Conservation (phyloP, 176 grass and related monocot species). For the Calamus simplicifolius region DNA sequence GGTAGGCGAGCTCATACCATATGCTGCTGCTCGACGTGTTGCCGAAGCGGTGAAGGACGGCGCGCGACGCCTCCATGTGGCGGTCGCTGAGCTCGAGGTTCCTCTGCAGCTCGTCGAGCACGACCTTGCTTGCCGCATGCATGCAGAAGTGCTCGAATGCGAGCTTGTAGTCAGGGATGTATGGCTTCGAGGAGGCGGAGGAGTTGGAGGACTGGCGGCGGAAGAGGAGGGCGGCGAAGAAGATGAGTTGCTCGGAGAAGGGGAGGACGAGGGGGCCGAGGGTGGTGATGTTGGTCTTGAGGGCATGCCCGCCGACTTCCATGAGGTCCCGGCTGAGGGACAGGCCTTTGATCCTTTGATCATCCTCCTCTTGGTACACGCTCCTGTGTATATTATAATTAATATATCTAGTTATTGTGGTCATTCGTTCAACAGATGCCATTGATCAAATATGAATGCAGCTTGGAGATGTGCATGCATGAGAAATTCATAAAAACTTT, state of each 20-base stretch:
- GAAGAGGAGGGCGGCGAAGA: slow-evolving; percentile 85
- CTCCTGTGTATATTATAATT: slow-evolving; percentile 18
- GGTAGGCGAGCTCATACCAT: slow-evolving; percentile 95
- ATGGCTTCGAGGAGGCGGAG: slow-evolving; percentile 39
- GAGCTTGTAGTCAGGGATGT: slow-evolving; percentile 97
- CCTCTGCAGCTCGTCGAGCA: slow-evolving; percentile 83
- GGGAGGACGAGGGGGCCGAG: slow-evolving; percentile 83
- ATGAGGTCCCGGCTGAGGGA: slow-evolving; percentile 91
- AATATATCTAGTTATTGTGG: too few species aligned
- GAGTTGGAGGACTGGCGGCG: slow-evolving; percentile 70
- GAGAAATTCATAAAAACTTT: too few species aligned
- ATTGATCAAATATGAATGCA: too few species aligned
- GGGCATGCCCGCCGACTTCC: slow-evolving; percentile 87
- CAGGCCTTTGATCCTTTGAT: slow-evolving; percentile 82
- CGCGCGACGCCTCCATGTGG: slow-evolving; percentile 84
- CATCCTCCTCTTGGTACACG: slow-evolving; percentile 98
- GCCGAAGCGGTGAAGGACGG: slow-evolving; percentile 87
- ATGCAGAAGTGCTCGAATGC: slow-evolving; percentile 99
- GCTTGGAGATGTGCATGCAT: too few species aligned
- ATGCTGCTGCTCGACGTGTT: slow-evolving; percentile 97
- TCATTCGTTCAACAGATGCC: too few species aligned
- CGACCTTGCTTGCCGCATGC: slow-evolving; percentile 81
- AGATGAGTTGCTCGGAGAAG: slow-evolving; percentile 90
- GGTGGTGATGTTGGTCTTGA: slow-evolving; percentile 99
- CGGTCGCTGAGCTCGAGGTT: slow-evolving; percentile 66